A percentile compares a stretch with the other conserved stretches of the same genome.
Evolutionary conservation across 2,329 filamentous ascomycete species (phyloP).

Genomic region (Erysiphe pisi): DNA sequence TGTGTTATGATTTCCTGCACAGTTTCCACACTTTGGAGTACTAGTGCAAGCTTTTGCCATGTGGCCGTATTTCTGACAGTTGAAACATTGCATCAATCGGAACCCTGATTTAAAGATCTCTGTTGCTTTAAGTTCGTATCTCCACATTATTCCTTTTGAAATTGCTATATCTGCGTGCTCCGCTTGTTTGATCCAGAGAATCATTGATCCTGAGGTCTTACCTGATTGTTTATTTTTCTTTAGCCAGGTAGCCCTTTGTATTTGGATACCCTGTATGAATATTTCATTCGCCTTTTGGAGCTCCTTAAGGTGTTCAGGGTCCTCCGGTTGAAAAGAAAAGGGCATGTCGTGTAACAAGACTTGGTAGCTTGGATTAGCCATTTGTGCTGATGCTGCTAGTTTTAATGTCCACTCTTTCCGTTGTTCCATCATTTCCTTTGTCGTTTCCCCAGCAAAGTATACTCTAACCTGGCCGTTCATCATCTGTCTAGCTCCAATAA

Average conservation of each 20-base stretch:
- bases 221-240: background rate
- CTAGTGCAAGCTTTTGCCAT: background rate
- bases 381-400: background rate
- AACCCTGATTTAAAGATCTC: no score
- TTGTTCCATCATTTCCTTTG: background rate
- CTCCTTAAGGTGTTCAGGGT: background rate
- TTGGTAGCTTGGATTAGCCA: background rate
- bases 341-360: background rate
- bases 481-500: constrained; percentile 17
- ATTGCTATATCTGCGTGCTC: constrained; percentile 20
- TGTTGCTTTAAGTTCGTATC: background rate
- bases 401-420: background rate
- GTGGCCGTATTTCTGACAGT: constrained; percentile 17
- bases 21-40: background rate
- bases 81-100: background rate
- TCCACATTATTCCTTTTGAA: background rate
- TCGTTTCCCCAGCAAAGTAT: background rate
- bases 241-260: background rate
- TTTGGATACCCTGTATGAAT: background rate
- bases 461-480: constrained; percentile 6
- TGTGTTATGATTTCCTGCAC: no score
- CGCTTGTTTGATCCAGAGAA: background rate
- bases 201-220: background rate
- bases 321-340: background rate
- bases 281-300: background rate